Conservation (phyloP, 495 filamentous ascomycete species). For the Talaromyces liani region DNA sequence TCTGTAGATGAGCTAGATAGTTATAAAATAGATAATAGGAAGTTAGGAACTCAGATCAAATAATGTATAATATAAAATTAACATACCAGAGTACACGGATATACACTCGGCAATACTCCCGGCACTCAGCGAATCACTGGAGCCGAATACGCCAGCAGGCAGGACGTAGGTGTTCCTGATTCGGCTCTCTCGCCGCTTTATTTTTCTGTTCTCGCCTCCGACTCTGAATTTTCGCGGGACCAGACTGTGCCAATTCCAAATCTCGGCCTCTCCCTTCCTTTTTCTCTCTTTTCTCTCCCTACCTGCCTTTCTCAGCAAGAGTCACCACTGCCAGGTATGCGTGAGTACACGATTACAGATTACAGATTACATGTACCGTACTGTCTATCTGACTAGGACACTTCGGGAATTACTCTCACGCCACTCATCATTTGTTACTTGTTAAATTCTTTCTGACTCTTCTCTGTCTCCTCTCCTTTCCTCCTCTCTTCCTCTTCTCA, state of each 20-base stretch:
- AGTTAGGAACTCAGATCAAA: constrained; percentile 8
- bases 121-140: background rate
- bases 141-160: background rate
- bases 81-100: constrained; percentile 11
- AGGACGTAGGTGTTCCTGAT: constrained; percentile 9
- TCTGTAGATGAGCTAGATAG: background rate
- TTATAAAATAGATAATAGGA: background rate
- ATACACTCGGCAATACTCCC: background rate
- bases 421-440: background rate
- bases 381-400: background rate
- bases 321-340: background rate
- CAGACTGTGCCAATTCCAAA: background rate
- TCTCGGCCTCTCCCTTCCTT: background rate
- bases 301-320: background rate
- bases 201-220: constrained; percentile 5
- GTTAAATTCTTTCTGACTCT: constrained; percentile 5
- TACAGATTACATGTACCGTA: background rate
- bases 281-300: background rate
- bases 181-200: constrained; percentile 3
- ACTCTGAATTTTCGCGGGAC: background rate
- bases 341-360: no score
- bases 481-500: background rate
- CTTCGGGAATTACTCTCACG: background rate
- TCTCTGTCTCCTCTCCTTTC: constrained; percentile 2
- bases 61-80: constrained; percentile 10